Base-by-base conservation (phyloP, 75 land plant species). In the Pseudotsuga menziesii region DNA sequence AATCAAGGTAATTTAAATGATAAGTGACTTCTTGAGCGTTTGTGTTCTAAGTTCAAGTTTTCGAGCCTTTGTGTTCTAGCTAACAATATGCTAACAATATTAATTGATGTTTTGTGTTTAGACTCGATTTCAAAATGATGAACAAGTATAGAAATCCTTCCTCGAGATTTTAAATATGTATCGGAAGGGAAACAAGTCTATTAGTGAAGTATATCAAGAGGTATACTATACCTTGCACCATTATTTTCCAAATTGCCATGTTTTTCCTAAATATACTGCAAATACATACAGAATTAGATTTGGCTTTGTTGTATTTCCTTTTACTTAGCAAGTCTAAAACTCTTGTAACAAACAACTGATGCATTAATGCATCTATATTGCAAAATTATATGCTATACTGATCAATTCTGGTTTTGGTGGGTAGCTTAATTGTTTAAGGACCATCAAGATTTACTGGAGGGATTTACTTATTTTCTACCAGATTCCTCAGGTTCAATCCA, bases 101-200 rank as follows among this genome's bases (percentile, higher is more conserved):
- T n/a, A 41, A 58, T 61, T 56, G 73, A 27, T 48, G 54, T 15
- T 41, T 61, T 82, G 25, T 39, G 2, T 67, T 63, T 87, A 94
- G 97, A 88, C 86, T 52, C 86, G 95, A 11, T 94, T 94, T 77
- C 93, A 91, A 25, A 52, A 88, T 20, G 88, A 97, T 72, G 98
- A 92, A 66, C 92, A 85, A 36, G 91, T 94, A 0, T 97, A 92
- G 76, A 91, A 97, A 80, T 80, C 98, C 6, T 94, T 97, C 77
- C 81, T 97, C 62, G 97, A 92, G 57, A 97, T 94, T 81, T 77
- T 97, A 58, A 89, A 94, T 75, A 90, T 89, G 91, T 97, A 94
- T 61, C 76, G 91, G 61, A 94, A 84, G 78, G 98, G 91, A 54
- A 84, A 84, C 79, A 94, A 97, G 84, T 79, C 87, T 16, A 97